phyloP scores from a whole-genome alignment of 495 filamentous ascomycete species.

The Aspergillus campestris region DNA sequence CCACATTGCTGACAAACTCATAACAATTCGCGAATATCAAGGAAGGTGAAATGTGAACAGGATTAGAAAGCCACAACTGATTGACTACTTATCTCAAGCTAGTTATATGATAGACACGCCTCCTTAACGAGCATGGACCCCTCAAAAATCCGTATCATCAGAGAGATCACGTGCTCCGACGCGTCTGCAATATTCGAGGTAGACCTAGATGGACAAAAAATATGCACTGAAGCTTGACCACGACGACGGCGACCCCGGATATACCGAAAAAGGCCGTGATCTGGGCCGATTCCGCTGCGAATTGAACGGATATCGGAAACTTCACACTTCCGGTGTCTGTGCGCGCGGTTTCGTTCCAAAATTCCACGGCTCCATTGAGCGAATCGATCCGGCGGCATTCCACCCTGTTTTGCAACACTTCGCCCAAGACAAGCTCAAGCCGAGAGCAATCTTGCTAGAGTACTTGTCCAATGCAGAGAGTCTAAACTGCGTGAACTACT shows the following conservation, averaged over 20 bases:
- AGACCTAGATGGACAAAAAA: too few species aligned
- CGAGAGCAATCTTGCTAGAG: background rate
- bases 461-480: background rate
- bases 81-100: too few species aligned
- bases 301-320: conserved; percentile 16
- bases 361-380: conserved; percentile 13
- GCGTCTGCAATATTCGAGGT: too few species aligned
- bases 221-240: background rate
- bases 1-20: too few species aligned
- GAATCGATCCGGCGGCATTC: background rate
- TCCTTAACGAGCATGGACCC: too few species aligned
- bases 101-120: too few species aligned
- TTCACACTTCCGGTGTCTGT: conserved; percentile 11
- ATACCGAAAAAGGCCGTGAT: conserved; percentile 14
- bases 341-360: conserved; percentile 11
- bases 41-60: too few species aligned
- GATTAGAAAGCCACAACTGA: too few species aligned
- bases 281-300: conserved; percentile 18
- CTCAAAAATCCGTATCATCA: too few species aligned
- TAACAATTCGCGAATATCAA: too few species aligned
- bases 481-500: background rate
- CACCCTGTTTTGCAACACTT: background rate
- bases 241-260: conserved; percentile 12
- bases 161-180: too few species aligned
- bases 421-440: background rate